Percentiles rank a stretch among this genome's conserved stretches.
Evolutionary conservation across 345 rosid genomes (phyloP).

Genomic region (Psidium guajava): DNA sequence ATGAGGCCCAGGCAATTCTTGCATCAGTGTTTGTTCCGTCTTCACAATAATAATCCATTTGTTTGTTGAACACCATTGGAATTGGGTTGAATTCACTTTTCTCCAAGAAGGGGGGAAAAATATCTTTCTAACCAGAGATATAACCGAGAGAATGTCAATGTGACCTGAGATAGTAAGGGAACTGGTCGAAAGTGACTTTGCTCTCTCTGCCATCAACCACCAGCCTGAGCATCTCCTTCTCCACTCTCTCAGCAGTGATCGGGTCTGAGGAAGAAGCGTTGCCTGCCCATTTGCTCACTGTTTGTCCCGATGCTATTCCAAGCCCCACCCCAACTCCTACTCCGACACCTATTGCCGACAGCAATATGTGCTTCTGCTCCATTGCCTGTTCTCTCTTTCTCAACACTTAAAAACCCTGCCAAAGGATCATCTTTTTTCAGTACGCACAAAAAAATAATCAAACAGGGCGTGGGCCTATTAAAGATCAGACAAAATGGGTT

Average conservation of each 20-base stretch:
- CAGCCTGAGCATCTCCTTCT: constrained; percentile 41
- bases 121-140: not conserved
- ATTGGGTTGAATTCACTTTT: not conserved
- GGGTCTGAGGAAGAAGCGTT: constrained; percentile 4
- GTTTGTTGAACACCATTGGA: not conserved
- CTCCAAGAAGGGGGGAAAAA: not conserved
- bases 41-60: not conserved
- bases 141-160: not conserved
- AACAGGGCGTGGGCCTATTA: not conserved
- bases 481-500: not conserved
- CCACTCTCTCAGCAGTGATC: constrained; percentile 27
- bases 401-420: not conserved
- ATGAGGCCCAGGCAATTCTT: not conserved
- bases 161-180: constrained; percentile 67
- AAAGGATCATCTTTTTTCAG: not conserved
- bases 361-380: constrained; percentile 45
- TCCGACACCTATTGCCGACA: constrained; percentile 57
- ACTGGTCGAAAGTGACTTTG: constrained; percentile 53
- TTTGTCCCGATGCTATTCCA: constrained; percentile 46
- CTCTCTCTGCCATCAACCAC: constrained; percentile 55
- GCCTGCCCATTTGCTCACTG: constrained; percentile 40
- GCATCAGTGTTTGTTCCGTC: not conserved
- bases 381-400: not conserved
- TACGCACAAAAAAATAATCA: not conserved
- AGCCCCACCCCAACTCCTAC: constrained; percentile 54